Evolutionary conservation across 352 stramenopile species (phyloP), one percentile per base, ranked within the genome.

Genomic region (Phytophthora citricola): DNA sequence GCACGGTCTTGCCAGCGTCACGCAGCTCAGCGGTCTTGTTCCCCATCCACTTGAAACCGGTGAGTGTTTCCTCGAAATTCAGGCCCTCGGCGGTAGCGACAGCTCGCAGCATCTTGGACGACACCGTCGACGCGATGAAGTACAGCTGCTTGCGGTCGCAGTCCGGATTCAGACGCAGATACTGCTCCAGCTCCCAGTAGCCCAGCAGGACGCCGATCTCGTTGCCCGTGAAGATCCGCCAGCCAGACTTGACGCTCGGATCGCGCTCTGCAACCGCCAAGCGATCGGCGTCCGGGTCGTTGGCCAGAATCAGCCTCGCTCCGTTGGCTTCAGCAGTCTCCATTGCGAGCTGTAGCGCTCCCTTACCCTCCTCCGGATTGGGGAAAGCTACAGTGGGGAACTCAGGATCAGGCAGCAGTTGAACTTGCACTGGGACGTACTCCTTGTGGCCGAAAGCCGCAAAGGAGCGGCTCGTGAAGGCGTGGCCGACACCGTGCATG

Each of bases 11-110:
- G 46, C 94, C 97, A 56, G 92, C 73, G 11, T 83, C 69, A 47
- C 90, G 79, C 44, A 97, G 64, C 34, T 96, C 87, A 20, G 59
- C 63, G 12, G 89, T 92, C 66, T 91, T 87, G 79, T 98, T 97
- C 39, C 93, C 97, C 81, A 99, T 99, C 97, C 97, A 99, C 83
- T 99, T 99, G 80, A 99, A 99, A 29, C 98, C 98, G 26, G 98
- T 99, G 46, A 99, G 87, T 27, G 96, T 99, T 70, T 99, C 97
- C 64, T 98, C 94, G 75, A 99, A 99, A 48, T 92, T 84, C 52
- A 99, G 93, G 0, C 97, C 97, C 71, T 99, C 95, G 8, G 68
- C 64, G 20, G 92, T 54, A 2, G 92, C 97, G 4, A 99, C 97
- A 12, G 90, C 89, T 32, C 85, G 73, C 20, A 99, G 79, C 90